Evolutionary conservation across 805 yeast species (phyloP).

Genomic region (Yarrowia osloensis): DNA sequence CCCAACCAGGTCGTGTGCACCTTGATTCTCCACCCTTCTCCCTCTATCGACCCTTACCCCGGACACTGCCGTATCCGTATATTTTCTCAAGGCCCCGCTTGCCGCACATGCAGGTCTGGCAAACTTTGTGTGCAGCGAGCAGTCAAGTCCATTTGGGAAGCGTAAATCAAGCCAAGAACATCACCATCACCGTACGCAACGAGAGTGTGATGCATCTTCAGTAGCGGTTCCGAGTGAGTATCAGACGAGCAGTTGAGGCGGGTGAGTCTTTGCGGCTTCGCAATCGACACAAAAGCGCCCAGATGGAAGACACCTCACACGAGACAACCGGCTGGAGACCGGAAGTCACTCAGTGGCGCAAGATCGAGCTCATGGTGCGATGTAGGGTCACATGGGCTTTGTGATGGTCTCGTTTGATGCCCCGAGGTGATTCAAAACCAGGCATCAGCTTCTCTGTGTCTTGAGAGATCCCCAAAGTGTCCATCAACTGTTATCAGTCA

Average conservation of each 20-base stretch:
- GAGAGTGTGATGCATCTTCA: conserved; percentile 26
- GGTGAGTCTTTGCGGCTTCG: background rate
- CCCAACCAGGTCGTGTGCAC: background rate
- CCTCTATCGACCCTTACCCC: background rate
- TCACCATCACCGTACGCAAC: conserved; percentile 20
- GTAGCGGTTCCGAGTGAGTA: conserved; percentile 30
- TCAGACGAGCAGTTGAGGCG: background rate
- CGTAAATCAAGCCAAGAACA: conserved; percentile 25
- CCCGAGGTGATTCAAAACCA: too few relatives aligned
- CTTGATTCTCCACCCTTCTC: background rate
- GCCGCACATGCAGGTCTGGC: conserved; percentile 29
- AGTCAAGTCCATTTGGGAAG: conserved; percentile 6
- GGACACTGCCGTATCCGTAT: conserved; percentile 16
- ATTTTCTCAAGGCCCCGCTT: conserved; percentile 25
- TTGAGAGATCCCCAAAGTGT: too few relatives aligned
- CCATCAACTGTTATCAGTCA: background rate
- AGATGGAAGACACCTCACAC: background rate
- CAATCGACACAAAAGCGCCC: background rate
- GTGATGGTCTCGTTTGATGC: too few relatives aligned
- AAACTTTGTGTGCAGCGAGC: conserved; percentile 22
- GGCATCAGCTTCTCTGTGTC: too few relatives aligned
- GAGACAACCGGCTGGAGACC: background rate
- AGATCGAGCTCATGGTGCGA: background rate
- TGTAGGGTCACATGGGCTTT: background rate
- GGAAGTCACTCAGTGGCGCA: background rate